Conservation (phyloP, 2,329 filamentous ascomycete species). For the Bertia moriformis region DNA sequence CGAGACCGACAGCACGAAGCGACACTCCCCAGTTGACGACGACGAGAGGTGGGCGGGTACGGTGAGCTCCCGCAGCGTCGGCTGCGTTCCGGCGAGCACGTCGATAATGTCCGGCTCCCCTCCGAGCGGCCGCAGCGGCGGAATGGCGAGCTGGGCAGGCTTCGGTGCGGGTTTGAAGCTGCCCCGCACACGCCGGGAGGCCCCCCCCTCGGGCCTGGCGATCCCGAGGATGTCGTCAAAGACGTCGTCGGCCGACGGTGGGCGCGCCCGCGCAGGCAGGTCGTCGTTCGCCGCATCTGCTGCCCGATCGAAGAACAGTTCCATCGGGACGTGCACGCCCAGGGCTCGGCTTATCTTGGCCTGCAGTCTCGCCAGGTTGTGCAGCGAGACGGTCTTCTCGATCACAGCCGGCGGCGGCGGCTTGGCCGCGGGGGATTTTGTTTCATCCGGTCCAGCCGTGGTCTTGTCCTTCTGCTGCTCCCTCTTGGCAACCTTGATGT, state of each 20-base stretch:
- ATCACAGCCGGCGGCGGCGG: constrained; percentile 32
- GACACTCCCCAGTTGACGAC: constrained; percentile 30
- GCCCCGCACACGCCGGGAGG: too few relatives aligned
- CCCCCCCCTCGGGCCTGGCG: too few relatives aligned
- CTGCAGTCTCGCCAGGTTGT: constrained; percentile 67
- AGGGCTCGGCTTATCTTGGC: constrained; percentile 64
- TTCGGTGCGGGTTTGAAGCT: too few relatives aligned
- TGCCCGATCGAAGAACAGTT: constrained; percentile 74
- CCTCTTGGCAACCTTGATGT: constrained; percentile 65
- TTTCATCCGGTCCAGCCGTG: constrained; percentile 17
- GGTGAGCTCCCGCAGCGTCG: constrained; percentile 13
- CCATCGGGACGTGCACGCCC: constrained; percentile 68
- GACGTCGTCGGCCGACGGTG: constrained; percentile 65
- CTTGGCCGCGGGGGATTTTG: constrained; percentile 19
- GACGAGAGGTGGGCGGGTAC: constrained; percentile 14
- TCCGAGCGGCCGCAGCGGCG: constrained; percentile 13
- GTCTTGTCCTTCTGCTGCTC: constrained; percentile 24
- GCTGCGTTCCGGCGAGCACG: constrained; percentile 43
- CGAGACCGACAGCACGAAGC: constrained; percentile 70
- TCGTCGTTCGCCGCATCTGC: constrained; percentile 77
- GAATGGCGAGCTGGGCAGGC: too few relatives aligned
- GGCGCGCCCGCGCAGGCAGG: constrained; percentile 55
- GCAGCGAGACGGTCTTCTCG: constrained; percentile 63
- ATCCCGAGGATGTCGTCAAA: constrained; percentile 80
- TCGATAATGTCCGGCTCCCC: constrained; percentile 66